Conservation (phyloP, 2,329 filamentous ascomycete species). For the Colletotrichum gigasporum region DNA sequence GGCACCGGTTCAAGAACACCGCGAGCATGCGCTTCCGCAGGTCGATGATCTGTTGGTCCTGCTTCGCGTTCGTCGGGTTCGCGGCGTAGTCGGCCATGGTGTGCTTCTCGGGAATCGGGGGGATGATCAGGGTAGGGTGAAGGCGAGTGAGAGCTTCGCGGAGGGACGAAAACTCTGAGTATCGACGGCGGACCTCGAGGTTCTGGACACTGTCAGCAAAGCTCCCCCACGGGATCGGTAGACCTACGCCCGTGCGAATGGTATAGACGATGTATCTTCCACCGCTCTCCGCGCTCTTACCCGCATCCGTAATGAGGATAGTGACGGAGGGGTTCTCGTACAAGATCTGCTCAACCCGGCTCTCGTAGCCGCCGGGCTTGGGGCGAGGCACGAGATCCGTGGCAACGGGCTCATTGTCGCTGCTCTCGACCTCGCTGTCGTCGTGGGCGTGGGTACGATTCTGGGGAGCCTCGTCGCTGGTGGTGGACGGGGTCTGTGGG, state of each 20-base stretch:
- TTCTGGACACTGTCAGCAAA: constrained; percentile 65
- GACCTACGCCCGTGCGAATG: constrained; percentile 86
- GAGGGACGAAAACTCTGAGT: constrained; percentile 95
- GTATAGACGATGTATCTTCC: constrained; percentile 97
- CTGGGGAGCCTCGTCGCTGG: constrained; percentile 72
- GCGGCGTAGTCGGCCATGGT: constrained; percentile 98
- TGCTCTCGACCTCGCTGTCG: constrained; percentile 54
- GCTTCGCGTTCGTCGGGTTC: constrained; percentile 96
- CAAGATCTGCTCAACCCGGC: constrained; percentile 95
- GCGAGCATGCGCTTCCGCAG: constrained; percentile 95
- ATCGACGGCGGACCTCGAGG: constrained; percentile 91
- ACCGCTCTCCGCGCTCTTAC: constrained; percentile 92
- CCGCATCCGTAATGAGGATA: constrained; percentile 92
- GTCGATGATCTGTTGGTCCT: constrained; percentile 97
- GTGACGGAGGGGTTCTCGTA: constrained; percentile 93
- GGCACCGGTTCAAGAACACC: constrained; percentile 93
- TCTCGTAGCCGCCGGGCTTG: constrained; percentile 91
- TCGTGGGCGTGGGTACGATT: constrained; percentile 43
- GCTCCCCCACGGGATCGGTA: neutral
- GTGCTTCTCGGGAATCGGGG: constrained; percentile 98
- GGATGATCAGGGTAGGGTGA: constrained; percentile 94
- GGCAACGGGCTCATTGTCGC: constrained; percentile 55
- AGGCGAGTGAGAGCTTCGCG: constrained; percentile 88
- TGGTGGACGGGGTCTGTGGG: constrained; percentile 77
- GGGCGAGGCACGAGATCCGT: constrained; percentile 59